phyloP scores from a whole-genome alignment of 148 eudicot genomes.

The Silene conica region DNA sequence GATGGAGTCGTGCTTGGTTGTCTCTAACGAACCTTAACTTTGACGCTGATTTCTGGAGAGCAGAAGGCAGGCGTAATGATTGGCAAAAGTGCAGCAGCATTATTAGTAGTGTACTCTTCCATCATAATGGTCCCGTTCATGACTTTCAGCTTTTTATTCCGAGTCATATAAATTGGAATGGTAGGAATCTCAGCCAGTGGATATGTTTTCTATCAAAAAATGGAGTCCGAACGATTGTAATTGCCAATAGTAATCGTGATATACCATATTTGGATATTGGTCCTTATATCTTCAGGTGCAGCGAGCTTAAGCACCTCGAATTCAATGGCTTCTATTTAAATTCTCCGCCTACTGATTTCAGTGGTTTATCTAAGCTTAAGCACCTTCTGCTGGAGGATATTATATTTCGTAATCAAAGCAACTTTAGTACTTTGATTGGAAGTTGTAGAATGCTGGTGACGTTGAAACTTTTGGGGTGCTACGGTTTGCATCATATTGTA shows the following conservation, averaged over 20 bases:
- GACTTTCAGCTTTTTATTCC: slow-evolving; percentile 4
- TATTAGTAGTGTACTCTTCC: not conserved
- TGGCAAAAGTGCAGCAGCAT: not conserved
- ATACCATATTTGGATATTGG: not conserved
- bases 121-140: not conserved
- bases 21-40: not conserved
- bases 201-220: slow-evolving; percentile 13
- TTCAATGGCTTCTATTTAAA: not conserved
- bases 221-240: not conserved
- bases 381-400: not conserved
- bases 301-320: not conserved
- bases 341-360: not conserved
- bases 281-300: not conserved
- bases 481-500: slow-evolving; percentile 13
- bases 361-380: slow-evolving; percentile 1
- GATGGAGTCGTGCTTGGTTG: slow-evolving; percentile 7
- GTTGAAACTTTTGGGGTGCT: slow-evolving; percentile 6
- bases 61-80: not conserved
- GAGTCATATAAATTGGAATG: not conserved
- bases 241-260: not conserved
- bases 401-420: not conserved
- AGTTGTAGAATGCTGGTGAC: slow-evolving; percentile 16
- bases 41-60: not conserved
- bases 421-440: not conserved
- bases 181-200: slow-evolving; percentile 4